phyloP scores from a whole-genome alignment of 495 filamentous ascomycete species.

The Trichoderma gamsii region DNA sequence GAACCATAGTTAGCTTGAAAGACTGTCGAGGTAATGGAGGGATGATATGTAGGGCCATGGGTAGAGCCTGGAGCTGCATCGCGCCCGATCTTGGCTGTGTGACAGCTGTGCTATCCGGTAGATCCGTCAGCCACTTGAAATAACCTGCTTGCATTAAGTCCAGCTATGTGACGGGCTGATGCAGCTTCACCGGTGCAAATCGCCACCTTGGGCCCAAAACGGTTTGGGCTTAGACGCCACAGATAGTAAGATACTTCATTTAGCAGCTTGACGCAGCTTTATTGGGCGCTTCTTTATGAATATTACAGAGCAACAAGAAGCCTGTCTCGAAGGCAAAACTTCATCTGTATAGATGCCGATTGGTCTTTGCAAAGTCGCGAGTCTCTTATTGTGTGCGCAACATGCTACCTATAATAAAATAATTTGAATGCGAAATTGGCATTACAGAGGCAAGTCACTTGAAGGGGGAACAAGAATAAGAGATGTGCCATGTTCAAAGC shows the following conservation, averaged over 20 bases:
- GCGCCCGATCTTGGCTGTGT: background rate
- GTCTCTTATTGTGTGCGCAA: no score
- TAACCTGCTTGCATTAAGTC: background rate
- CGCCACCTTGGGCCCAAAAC: background rate
- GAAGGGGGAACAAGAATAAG: no score
- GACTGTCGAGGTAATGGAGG: background rate
- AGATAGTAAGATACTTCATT: background rate
- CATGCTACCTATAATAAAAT: no score
- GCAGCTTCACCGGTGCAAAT: background rate
- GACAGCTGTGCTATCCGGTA: background rate
- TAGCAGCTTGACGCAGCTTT: background rate
- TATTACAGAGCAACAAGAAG: background rate
- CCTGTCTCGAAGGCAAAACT: background rate
- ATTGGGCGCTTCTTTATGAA: background rate
- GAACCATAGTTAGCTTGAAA: background rate
- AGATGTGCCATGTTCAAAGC: no score
- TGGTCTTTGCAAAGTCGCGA: no score
- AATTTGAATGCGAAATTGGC: no score
- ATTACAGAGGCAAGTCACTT: no score
- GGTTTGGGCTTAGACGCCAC: slow-evolving; percentile 3
- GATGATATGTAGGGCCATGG: background rate
- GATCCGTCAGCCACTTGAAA: background rate
- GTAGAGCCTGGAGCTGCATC: background rate
- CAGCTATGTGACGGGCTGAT: background rate
- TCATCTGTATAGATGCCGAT: no score